These are phyloP conservation scores for Conoideocrella luteorostrata DNA, from an alignment of 2,329 filamentous ascomycete species.

Conservation along the genomic window DNA sequence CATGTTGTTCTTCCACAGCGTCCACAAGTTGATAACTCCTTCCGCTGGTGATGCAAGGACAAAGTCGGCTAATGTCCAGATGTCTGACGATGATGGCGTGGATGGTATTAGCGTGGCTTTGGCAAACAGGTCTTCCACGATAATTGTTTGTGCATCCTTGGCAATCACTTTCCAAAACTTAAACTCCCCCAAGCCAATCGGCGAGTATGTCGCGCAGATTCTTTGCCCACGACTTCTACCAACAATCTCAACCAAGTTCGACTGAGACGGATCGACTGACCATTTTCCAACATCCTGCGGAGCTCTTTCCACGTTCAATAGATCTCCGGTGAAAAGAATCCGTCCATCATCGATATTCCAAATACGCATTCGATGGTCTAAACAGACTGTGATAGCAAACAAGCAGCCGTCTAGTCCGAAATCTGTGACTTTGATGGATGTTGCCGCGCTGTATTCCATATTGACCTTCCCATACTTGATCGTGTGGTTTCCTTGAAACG, in stretches of 20 bases:
- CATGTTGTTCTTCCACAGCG: conserved; percentile 79
- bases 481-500: conserved; percentile 58
- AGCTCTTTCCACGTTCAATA: conserved; percentile 62
- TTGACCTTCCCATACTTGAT: conserved; percentile 57
- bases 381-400: conserved; percentile 70
- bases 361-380: conserved; percentile 82
- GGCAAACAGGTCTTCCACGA: conserved; percentile 67
- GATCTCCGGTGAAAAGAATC: conserved; percentile 68
- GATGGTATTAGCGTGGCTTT: conserved; percentile 55
- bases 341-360: conserved; percentile 85
- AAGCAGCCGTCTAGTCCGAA: conserved; percentile 43
- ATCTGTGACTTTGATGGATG: conserved; percentile 50
- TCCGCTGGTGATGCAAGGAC: conserved; percentile 50
- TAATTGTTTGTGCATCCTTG: conserved; percentile 55
- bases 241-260: conserved; percentile 68
- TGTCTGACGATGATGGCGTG: conserved; percentile 62
- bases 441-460: conserved; percentile 62
- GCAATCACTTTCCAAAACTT: conserved; percentile 82
- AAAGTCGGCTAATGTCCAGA: conserved; percentile 79
- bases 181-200: conserved; percentile 81
- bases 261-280: conserved; percentile 71
- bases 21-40: conserved; percentile 60
- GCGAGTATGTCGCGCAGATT: conserved; percentile 75
- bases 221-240: conserved; percentile 47
- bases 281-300: conserved; percentile 66